Evolutionary conservation across 176 grass and related monocot species (phyloP).

Genomic region (Eremochloa ophiuroides): DNA sequence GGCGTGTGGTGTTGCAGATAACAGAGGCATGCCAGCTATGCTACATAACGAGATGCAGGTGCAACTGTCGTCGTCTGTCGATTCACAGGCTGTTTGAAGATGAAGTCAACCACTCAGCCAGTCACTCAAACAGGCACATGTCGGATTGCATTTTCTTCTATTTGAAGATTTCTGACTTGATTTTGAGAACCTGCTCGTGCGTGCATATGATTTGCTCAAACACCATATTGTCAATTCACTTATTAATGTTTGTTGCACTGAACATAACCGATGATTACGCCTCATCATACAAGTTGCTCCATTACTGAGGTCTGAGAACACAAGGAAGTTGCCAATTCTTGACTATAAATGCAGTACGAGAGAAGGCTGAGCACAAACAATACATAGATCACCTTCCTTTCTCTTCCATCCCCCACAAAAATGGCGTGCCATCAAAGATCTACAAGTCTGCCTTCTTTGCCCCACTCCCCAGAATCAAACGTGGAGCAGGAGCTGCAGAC

Average conservation of each 20-base stretch:
- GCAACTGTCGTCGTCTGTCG: neutral
- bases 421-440: constrained; percentile 53
- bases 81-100: constrained; percentile 12
- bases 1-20: neutral
- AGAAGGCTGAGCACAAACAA: constrained; percentile 9
- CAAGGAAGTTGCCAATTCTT: neutral
- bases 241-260: constrained; percentile 12
- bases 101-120: constrained; percentile 15
- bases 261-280: neutral
- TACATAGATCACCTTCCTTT: neutral
- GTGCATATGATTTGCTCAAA: neutral
- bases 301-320: too few relatives aligned
- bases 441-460: constrained; percentile 33
- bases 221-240: neutral
- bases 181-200: neutral
- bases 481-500: constrained; percentile 36
- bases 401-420: neutral
- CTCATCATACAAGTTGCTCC: neutral
- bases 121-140: neutral
- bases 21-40: neutral
- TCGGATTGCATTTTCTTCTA: neutral
- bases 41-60: neutral
- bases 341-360: constrained; percentile 26
- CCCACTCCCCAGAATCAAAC: constrained; percentile 6
- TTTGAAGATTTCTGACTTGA: neutral